Evolutionary conservation across 202 grass and related monocot species (phyloP), one percentile per base, ranked within the genome.

Genomic region (Schoenoplectus tabernaemontani): DNA sequence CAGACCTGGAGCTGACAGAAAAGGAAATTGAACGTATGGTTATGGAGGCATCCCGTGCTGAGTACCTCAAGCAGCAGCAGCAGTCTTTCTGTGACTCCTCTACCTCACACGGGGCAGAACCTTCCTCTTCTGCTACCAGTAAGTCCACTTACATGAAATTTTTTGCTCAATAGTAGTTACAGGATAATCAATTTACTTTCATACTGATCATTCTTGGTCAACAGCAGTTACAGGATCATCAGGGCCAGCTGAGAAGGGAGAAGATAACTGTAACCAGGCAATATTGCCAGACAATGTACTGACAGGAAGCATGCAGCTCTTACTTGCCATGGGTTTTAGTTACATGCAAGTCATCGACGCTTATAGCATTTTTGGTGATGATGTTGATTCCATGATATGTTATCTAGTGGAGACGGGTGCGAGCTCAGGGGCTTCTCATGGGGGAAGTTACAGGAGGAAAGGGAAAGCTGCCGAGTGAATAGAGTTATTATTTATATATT

Each of bases 11-110:
- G 82, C 66, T 99, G 66, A 99, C 96, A 26, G 92, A 99, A 87
- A 95, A 89, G 87, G 96, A 99, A 91, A 96, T 99, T 85, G 96
- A 99, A 54, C 76, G 90, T 81, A 99, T 99, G 96, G 96, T 99
- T 28, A 96, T 99, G 90, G 96, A 95, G 79, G 86, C 96, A 39
- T 99, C 96, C 10, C 84, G 96, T 57, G 88, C 92, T 57, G 96
- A 99, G 78, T 99, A 96, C 84, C 62, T 99, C 1, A 89, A 86
- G 64, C 63, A 80, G 83, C 82, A 86, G 64, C 63, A 79, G 79
- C 81, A 85, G 67, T 82, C 84, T 39, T 93, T 89, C 10, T 84
- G 83, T 64, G 89, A 88, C 11, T 95, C 86, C 59, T 96, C 96
- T 28, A 92, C 85, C 59, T 97, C 94, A 51, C 7, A 28, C 48